A percentile compares a stretch with the other conserved stretches of the same genome.
Conservation (phyloP, 31 red algal species). For the Endocladia muricata region DNA sequence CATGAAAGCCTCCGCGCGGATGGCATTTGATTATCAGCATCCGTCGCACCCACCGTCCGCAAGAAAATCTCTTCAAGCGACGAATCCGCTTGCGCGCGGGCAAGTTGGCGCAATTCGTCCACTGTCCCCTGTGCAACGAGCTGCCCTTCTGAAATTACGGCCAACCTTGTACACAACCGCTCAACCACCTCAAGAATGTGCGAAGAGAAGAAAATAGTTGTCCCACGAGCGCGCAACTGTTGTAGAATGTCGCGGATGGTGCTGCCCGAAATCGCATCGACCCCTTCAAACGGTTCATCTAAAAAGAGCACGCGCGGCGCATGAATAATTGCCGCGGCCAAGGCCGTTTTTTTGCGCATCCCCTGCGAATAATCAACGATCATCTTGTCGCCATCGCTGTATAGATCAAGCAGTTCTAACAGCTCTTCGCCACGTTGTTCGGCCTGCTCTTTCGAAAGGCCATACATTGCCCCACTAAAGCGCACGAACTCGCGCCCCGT, state of each 20-base stretch:
- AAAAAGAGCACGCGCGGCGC: constrained; percentile 26
- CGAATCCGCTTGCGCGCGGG: too few relatives aligned
- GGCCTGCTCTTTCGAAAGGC: background rate
- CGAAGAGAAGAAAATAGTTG: constrained; percentile 7
- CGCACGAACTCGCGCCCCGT: constrained; percentile 2
- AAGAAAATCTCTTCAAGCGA: too few relatives aligned
- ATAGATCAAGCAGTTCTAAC: background rate
- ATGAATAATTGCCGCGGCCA: constrained; percentile 28
- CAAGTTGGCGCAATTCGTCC: too few relatives aligned
- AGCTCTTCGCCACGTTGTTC: background rate
- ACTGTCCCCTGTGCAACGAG: constrained; percentile 10
- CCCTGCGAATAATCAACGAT: constrained; percentile 14
- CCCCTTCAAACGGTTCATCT: constrained; percentile 23
- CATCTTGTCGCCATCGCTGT: background rate
- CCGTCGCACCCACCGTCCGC: too few relatives aligned
- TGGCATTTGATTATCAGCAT: too few relatives aligned
- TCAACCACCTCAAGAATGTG: constrained; percentile 22
- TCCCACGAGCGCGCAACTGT: background rate
- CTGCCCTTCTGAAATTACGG: constrained; percentile 1
- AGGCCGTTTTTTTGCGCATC: background rate
- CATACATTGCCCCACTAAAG: constrained; percentile 4
- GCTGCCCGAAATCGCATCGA: constrained; percentile 13
- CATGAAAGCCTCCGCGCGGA: too few relatives aligned
- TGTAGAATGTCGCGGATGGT: constrained; percentile 9
- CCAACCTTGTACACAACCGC: background rate